Evolutionary conservation across 345 rosid genomes (phyloP), one percentile per base, ranked within the genome.

Genomic region (Camelina neglecta): DNA sequence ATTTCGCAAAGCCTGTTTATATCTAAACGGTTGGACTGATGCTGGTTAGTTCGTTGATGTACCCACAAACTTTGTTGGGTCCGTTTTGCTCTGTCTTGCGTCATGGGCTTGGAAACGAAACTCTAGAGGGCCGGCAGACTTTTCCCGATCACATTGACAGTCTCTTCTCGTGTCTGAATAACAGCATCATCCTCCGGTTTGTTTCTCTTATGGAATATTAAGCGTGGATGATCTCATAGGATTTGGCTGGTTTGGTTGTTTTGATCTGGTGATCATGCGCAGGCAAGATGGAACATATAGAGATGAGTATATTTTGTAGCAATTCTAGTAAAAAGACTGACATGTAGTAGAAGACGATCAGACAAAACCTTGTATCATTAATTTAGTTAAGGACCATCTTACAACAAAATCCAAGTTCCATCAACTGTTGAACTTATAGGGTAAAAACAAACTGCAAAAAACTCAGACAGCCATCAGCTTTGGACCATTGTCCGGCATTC

Each of bases 401-500:
- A 68, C 73, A 69, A 69, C 18, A 55, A 69, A 56, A 41, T 42
- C 29, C 41, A 4, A 26, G 41, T 69, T 69, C 53, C 73, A 56
- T 23, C 2, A 67, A 23, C 16, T 31, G 6, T 67, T 1, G 1
- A 23, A 55, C 41, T 56, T 56, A 18, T 7, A 29, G 7, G 7
- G 6, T 4, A 42, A 38, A 36, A 26, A 11, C 39, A 18, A 60
- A 39, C 15, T 16, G 57, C 13, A 49, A 59, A 59, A 59, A 57
- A 47, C 55, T 77, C 62, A 77, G 6, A 6, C 65, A 77, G 76
- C 16, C 80, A 77, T 77, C 65, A 94, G 86, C 81, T 85, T 87
- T 11, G 89, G 89, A 18, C 98, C 98, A 84, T 90, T 90, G 69
- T 95, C 97, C 0, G 99, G 99, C 90, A 83, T 87, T 29, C 97